A percentile compares a stretch with the other conserved stretches of the same genome.
phyloP scores from a whole-genome alignment of 2,329 filamentous ascomycete genomes.

The Aspergillus hiratsukae region DNA sequence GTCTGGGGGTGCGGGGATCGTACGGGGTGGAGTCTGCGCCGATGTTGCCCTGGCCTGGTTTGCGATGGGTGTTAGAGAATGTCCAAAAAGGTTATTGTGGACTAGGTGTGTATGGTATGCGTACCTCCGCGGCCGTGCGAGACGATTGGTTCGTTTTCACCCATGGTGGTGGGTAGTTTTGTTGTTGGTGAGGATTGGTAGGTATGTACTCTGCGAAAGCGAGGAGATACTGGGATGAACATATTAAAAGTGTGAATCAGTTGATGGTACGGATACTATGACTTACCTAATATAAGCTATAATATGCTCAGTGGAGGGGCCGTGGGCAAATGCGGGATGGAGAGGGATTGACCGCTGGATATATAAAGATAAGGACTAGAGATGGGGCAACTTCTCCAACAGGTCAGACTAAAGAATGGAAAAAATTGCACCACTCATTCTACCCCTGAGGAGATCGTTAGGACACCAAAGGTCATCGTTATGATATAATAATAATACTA shows the following conservation, averaged over 20 bases:
- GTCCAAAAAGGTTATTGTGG: neutral
- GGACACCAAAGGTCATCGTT: neutral
- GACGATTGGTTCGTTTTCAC: constrained; percentile 37
- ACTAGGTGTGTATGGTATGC: constrained; percentile 8
- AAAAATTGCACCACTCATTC: neutral
- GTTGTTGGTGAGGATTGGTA: neutral
- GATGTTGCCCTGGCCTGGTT: constrained; percentile 55
- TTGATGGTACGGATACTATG: neutral
- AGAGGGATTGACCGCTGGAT: too few relatives aligned
- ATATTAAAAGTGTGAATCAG: neutral
- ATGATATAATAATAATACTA: neutral
- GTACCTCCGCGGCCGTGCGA: constrained; percentile 57
- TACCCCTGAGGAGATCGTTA: neutral
- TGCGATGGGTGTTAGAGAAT: neutral
- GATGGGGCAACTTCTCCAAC: neutral
- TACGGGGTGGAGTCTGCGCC: constrained; percentile 46
- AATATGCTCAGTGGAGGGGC: neutral
- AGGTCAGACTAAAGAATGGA: neutral
- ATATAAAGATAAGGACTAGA: neutral
- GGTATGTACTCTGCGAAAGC: neutral
- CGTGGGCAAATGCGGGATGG: neutral
- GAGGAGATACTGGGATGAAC: neutral
- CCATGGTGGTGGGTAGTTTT: constrained; percentile 12
- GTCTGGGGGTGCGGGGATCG: neutral
- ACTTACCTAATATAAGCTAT: constrained; percentile 8